These are phyloP conservation scores for Skeletonema marinoi DNA, from an alignment of 108 stramenopile genomes.

Conservation along the genomic window DNA sequence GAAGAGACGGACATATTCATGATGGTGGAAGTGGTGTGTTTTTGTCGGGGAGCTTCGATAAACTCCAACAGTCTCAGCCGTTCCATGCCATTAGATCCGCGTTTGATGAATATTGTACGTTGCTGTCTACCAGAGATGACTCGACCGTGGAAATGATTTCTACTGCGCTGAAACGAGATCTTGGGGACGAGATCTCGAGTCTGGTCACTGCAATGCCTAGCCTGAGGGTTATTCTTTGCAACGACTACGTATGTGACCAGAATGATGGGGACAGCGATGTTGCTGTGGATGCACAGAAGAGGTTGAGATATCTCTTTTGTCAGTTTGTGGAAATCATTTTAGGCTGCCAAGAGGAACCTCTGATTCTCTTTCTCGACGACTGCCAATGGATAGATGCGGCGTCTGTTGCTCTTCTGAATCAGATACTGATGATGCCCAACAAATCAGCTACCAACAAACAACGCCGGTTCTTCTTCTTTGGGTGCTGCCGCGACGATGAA, in stretches of 20 bases:
- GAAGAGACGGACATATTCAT: not conserved
- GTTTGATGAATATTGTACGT: not conserved
- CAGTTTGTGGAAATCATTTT: too few relatives aligned
- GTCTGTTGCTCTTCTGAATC: constrained; percentile 13
- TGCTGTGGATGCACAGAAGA: not conserved
- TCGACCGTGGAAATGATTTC: not conserved
- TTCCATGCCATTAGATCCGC: not conserved
- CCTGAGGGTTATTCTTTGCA: constrained; percentile 1
- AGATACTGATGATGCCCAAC: not conserved
- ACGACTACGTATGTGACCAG: not conserved
- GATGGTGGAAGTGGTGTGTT: not conserved
- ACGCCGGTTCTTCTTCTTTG: constrained; percentile 3
- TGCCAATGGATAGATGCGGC: not conserved
- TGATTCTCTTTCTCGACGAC: not conserved
- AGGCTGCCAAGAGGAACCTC: not conserved
- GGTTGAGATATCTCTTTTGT: too few relatives aligned
- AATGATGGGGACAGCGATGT: not conserved
- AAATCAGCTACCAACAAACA: not conserved
- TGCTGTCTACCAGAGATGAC: not conserved
- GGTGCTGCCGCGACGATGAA: constrained; percentile 18
- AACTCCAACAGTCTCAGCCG: not conserved
- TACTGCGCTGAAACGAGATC: not conserved
- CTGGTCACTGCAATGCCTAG: not conserved
- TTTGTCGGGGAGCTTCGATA: not conserved
- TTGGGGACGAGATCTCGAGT: not conserved